A percentile compares a stretch with the other conserved stretches of the same genome.
Evolutionary conservation across 306 rosid genomes (phyloP).

Genomic region (Bauhinia variegata): DNA sequence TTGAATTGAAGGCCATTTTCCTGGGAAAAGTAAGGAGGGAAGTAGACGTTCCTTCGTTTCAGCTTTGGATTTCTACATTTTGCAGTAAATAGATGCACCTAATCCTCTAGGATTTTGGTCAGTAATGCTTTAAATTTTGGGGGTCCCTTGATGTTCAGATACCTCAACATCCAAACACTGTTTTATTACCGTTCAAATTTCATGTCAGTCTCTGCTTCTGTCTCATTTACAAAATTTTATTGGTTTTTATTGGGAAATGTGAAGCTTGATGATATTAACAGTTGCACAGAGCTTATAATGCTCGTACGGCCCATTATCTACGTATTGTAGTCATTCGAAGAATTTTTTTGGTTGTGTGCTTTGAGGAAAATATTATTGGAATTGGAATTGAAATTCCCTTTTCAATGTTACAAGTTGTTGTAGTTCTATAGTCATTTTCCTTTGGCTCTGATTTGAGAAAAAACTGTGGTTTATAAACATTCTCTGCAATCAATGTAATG

Average conservation of each 20-base stretch:
- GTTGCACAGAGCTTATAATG: constrained; percentile 5
- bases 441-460: background rate
- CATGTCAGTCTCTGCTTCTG: constrained; percentile 62
- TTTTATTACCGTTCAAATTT: constrained; percentile 68
- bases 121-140: constrained; percentile 59
- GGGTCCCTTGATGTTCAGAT: constrained; percentile 52
- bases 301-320: constrained; percentile 6
- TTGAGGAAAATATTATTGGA: no score
- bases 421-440: background rate
- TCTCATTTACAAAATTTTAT: constrained; percentile 41
- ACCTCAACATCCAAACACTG: constrained; percentile 66
- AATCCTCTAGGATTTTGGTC: constrained; percentile 54
- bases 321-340: background rate
- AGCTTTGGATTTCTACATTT: constrained; percentile 38
- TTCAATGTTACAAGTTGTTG: background rate
- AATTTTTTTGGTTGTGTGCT: no score
- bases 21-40: constrained; percentile 38
- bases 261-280: constrained; percentile 41
- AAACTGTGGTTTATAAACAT: constrained; percentile 17
- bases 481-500: constrained; percentile 36
- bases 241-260: constrained; percentile 52
- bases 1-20: constrained; percentile 41
- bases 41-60: constrained; percentile 32
- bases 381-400: constrained; percentile 4
- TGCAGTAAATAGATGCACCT: constrained; percentile 51